Evolutionary conservation across 2,329 filamentous ascomycete species (phyloP).

Genomic region (Fusarium verrucosum): DNA sequence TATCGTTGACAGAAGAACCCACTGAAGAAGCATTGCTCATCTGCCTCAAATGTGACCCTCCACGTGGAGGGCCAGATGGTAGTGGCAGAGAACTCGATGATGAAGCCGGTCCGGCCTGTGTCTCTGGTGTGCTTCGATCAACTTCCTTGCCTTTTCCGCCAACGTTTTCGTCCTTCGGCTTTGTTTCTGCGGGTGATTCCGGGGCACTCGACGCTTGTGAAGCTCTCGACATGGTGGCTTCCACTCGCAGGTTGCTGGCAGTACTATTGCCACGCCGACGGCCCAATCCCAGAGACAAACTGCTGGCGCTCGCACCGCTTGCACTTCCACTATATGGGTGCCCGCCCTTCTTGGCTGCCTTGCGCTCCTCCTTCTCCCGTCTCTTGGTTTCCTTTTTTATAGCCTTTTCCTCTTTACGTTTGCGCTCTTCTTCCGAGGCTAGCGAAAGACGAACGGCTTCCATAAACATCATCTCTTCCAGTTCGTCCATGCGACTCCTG

Average conservation of each 20-base stretch:
- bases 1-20: constrained; percentile 79
- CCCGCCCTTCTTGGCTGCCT: constrained; percentile 71
- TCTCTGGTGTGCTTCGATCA: constrained; percentile 59
- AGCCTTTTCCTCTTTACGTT: constrained; percentile 72
- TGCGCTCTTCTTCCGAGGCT: constrained; percentile 93
- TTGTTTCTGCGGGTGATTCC: constrained; percentile 40
- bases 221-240: constrained; percentile 61
- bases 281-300: constrained; percentile 68
- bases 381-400: constrained; percentile 81
- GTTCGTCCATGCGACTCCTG: constrained; percentile 76
- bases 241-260: constrained; percentile 67
- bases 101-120: constrained; percentile 43
- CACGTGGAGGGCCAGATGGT: constrained; percentile 62
- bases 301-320: constrained; percentile 67
- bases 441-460: constrained; percentile 92
- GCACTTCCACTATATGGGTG: constrained; percentile 50
- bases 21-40: constrained; percentile 89
- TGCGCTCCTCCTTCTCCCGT: constrained; percentile 84
- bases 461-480: constrained; percentile 99
- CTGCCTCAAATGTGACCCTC: constrained; percentile 78
- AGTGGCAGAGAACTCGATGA: constrained; percentile 56
- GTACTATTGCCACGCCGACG: constrained; percentile 68
- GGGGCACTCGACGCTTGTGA: constrained; percentile 45
- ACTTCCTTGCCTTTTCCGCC: constrained; percentile 74
- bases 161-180: constrained; percentile 45